Evolutionary conservation across 1,284 basidiomycete genomes (phyloP).

Genomic region (Mycosarcoma maydis): DNA sequence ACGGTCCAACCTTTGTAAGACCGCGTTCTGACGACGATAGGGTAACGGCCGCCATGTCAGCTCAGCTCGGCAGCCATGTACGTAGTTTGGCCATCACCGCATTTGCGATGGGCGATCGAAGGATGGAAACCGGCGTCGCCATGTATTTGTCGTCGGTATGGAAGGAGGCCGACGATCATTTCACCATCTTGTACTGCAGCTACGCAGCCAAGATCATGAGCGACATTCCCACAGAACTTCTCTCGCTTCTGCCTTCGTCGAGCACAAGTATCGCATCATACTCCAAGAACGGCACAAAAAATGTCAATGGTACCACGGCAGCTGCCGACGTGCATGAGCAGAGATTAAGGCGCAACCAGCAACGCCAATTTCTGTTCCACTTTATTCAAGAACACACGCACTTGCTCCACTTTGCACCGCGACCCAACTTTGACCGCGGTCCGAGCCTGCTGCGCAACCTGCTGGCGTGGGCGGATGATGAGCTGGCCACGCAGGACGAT

Average conservation of each 20-base stretch:
- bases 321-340: slow-evolving; percentile 8
- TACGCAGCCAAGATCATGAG: slow-evolving; percentile 53
- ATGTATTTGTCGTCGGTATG: slow-evolving; percentile 47
- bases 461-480: slow-evolving; percentile 37
- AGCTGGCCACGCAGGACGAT: slow-evolving; percentile 33
- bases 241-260: slow-evolving; percentile 33
- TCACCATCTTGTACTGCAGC: slow-evolving; percentile 46
- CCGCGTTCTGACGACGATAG: slow-evolving; percentile 21
- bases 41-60: slow-evolving; percentile 21
- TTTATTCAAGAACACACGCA: slow-evolving; percentile 49
- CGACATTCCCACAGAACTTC: slow-evolving; percentile 39
- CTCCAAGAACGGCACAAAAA: slow-evolving; percentile 12
- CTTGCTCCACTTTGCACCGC: slow-evolving; percentile 43
- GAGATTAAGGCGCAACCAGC: slow-evolving; percentile 27
- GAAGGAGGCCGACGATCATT: slow-evolving; percentile 51
- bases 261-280: background rate
- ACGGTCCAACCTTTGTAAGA: slow-evolving; percentile 5
- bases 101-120: slow-evolving; percentile 36
- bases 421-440: slow-evolving; percentile 44
- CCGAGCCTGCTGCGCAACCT: slow-evolving; percentile 41
- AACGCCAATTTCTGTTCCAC: slow-evolving; percentile 48
- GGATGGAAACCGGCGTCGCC: slow-evolving; percentile 44
- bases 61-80: slow-evolving; percentile 37
- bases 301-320: slow-evolving; percentile 1
- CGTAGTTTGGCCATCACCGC: slow-evolving; percentile 33